Evolutionary conservation across 805 yeast species (phyloP).

Genomic region (Zygoascus tannicola): DNA sequence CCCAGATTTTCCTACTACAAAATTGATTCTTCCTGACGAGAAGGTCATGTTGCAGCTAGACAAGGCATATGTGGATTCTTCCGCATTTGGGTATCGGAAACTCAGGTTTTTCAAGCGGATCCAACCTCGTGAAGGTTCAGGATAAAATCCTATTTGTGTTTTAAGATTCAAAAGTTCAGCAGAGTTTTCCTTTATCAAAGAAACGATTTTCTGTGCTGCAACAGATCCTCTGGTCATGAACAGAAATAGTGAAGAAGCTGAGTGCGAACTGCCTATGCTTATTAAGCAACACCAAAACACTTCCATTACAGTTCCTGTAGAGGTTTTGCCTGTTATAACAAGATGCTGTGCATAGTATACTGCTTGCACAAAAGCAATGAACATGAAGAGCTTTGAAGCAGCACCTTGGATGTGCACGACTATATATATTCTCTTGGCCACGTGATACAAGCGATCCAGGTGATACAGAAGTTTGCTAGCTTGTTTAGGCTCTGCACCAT

Average conservation of each 20-base stretch:
- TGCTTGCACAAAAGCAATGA: slow-evolving; percentile 80
- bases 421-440: slow-evolving; percentile 34
- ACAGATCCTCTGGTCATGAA: slow-evolving; percentile 63
- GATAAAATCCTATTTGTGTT: slow-evolving; percentile 19
- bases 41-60: slow-evolving; percentile 39
- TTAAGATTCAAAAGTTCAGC: slow-evolving; percentile 6
- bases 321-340: slow-evolving; percentile 42
- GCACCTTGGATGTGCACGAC: slow-evolving; percentile 49
- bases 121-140: slow-evolving; percentile 29
- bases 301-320: slow-evolving; percentile 61
- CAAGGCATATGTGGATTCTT: slow-evolving; percentile 43
- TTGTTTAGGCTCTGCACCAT: slow-evolving; percentile 51
- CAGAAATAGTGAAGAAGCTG: slow-evolving; percentile 48
- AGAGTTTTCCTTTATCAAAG: not conserved
- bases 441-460: slow-evolving; percentile 32
- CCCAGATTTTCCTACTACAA: slow-evolving; percentile 81
- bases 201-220: slow-evolving; percentile 44
- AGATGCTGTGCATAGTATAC: slow-evolving; percentile 82
- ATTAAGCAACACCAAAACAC: slow-evolving; percentile 75
- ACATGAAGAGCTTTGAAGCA: slow-evolving; percentile 43
- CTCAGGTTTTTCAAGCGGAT: slow-evolving; percentile 41
- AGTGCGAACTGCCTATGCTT: slow-evolving; percentile 53
- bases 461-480: slow-evolving; percentile 31
- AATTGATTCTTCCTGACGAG: slow-evolving; percentile 40
- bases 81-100: slow-evolving; percentile 6